A percentile compares a stretch with the other conserved stretches of the same genome.
phyloP scores from a whole-genome alignment of 208 protist species.

The Leishmania aethiopica region DNA sequence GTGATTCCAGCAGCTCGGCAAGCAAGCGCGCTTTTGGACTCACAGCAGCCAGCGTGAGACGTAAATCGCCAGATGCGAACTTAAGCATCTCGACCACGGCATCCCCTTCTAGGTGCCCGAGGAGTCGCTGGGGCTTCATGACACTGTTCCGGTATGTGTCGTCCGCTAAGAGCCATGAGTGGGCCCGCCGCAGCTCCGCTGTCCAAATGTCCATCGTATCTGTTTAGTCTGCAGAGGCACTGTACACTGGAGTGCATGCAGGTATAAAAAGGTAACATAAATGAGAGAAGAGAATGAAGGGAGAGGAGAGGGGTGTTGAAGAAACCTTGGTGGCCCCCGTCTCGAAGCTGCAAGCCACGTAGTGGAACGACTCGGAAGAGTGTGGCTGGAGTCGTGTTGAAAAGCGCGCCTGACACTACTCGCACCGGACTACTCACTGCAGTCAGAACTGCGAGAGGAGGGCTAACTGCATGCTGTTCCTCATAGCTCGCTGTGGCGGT shows the following conservation, averaged over 20 bases:
- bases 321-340: not conserved
- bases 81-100: slow-evolving; percentile 9
- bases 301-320: not conserved
- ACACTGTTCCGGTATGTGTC: slow-evolving; percentile 5
- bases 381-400: not conserved
- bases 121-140: slow-evolving; percentile 12
- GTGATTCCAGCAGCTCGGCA: slow-evolving; percentile 9
- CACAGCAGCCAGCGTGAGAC: slow-evolving; percentile 8
- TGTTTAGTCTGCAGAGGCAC: not conserved
- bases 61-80: not conserved
- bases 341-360: not conserved
- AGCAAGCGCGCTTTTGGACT: slow-evolving; percentile 10
- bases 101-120: slow-evolving; percentile 4
- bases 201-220: slow-evolving; percentile 6
- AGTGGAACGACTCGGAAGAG: not conserved
- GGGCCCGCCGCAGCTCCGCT: slow-evolving; percentile 3
- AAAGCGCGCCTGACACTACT: not conserved
- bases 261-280: not conserved
- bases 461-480: not conserved
- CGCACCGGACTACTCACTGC: not conserved
- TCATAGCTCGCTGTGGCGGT: not conserved
- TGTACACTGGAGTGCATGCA: not conserved
- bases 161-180: slow-evolving; percentile 3
- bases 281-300: not conserved
- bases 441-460: not conserved